phyloP scores from a whole-genome alignment of 495 filamentous ascomycete genomes.

The Podospora pseudocomata region DNA sequence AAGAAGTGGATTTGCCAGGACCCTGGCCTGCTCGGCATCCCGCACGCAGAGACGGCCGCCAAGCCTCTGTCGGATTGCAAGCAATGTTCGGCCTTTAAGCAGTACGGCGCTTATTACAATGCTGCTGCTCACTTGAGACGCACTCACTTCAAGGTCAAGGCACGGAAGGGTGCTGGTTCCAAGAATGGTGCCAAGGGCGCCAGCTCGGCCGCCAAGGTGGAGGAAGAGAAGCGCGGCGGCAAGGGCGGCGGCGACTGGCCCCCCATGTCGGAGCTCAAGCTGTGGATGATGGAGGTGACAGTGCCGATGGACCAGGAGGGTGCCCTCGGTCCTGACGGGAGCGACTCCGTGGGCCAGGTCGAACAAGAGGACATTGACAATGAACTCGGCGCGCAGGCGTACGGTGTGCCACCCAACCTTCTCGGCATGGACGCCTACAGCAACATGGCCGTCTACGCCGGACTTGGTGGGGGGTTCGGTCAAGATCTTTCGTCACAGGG shows the following conservation, averaged over 20 bases:
- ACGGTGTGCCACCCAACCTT: slow-evolving; percentile 14
- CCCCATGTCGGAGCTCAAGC: slow-evolving; percentile 73
- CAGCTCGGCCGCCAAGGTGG: slow-evolving; percentile 31
- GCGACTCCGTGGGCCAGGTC: slow-evolving; percentile 22
- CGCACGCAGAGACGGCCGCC: slow-evolving; percentile 45
- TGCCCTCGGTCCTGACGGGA: slow-evolving; percentile 24
- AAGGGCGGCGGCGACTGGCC: slow-evolving; percentile 82
- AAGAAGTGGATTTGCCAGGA: slow-evolving; percentile 75
- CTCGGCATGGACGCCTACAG: slow-evolving; percentile 20
- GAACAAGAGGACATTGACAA: slow-evolving; percentile 37
- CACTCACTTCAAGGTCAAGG: slow-evolving; percentile 68
- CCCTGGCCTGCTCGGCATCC: slow-evolving; percentile 34
- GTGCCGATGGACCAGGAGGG: slow-evolving; percentile 37
- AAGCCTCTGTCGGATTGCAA: slow-evolving; percentile 81
- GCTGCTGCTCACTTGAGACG: slow-evolving; percentile 88
- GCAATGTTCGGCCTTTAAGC: slow-evolving; percentile 70
- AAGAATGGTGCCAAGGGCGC: slow-evolving; percentile 36
- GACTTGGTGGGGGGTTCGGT: slow-evolving; percentile 32
- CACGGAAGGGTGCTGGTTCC: slow-evolving; percentile 40
- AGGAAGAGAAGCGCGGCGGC: slow-evolving; percentile 64
- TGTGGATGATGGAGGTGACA: slow-evolving; percentile 73
- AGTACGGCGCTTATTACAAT: slow-evolving; percentile 92
- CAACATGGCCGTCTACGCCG: slow-evolving; percentile 30
- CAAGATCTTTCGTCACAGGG: slow-evolving; percentile 16
- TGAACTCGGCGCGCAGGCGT: slow-evolving; percentile 20